These are phyloP conservation scores for Pseudoscleropodium purum DNA, from an alignment of 225 moss, liverwort and hornwort species.

Conservation along the genomic window DNA sequence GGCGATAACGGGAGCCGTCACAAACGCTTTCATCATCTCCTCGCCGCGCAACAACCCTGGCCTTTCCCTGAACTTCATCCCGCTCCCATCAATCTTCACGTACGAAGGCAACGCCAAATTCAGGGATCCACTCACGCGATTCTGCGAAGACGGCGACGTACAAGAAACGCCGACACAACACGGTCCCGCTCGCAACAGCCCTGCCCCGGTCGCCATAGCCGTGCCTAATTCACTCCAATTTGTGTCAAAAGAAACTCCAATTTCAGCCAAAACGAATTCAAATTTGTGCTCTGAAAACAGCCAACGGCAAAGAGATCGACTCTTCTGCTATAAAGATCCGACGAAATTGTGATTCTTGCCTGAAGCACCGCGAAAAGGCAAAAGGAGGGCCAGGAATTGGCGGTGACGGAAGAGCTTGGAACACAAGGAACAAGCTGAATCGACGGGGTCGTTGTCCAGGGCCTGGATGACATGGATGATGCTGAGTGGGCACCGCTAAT, in stretches of 20 bases:
- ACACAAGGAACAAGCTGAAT: constrained; percentile 22
- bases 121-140: constrained; percentile 8
- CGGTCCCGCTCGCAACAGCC: constrained; percentile 18
- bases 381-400: background rate
- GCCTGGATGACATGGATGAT: background rate
- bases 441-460: background rate
- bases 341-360: background rate
- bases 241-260: background rate
- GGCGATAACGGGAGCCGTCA: background rate
- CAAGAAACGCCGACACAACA: constrained; percentile 3
- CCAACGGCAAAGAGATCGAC: background rate
- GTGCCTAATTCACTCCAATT: background rate
- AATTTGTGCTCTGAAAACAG: background rate
- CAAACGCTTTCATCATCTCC: constrained; percentile 1
- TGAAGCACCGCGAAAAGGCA: background rate
- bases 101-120: constrained; percentile 1
- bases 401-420: constrained; percentile 22
- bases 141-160: constrained; percentile 8
- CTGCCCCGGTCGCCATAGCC: constrained; percentile 25
- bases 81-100: constrained; percentile 16
- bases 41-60: constrained; percentile 20
- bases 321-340: background rate
- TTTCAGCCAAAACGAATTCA: background rate
- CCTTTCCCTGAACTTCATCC: constrained; percentile 20
- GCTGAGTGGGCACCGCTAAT: background rate